Percentiles rank a stretch among this genome's conserved stretches.
phyloP scores from a whole-genome alignment of 169 alveolate species.

The Babesia bigemina region DNA sequence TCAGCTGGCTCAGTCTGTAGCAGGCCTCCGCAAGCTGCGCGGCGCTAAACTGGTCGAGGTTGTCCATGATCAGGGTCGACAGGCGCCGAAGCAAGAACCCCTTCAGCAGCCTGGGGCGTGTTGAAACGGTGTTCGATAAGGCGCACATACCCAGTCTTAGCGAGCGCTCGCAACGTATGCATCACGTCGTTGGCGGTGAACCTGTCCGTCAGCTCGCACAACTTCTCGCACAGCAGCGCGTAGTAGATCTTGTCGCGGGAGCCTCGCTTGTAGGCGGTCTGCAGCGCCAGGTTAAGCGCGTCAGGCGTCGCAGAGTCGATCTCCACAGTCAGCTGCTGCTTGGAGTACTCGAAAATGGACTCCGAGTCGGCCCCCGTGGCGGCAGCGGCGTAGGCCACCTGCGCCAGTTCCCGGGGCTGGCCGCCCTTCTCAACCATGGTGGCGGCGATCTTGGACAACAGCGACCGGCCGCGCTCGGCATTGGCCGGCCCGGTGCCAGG shows the following conservation, averaged over 20 bases:
- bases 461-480: conserved; percentile 27
- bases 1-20: conserved; percentile 48
- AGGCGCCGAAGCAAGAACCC: conserved; percentile 68
- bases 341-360: conserved; percentile 55
- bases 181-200: conserved; percentile 66
- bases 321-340: conserved; percentile 58
- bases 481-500: conserved; percentile 2
- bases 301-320: conserved; percentile 66
- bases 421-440: conserved; percentile 52
- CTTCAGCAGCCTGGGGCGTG: conserved; percentile 42
- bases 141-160: conserved; percentile 48
- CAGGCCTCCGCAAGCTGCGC: conserved; percentile 42
- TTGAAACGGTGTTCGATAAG: no score
- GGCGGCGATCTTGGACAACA: conserved; percentile 52
- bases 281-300: conserved; percentile 52
- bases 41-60: conserved; percentile 62
- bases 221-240: conserved; percentile 64
- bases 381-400: conserved; percentile 66
- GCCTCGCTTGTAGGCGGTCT: conserved; percentile 36
- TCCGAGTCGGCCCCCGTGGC: conserved; percentile 42
- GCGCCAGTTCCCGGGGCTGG: conserved; percentile 46
- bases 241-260: conserved; percentile 47
- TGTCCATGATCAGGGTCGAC: conserved; percentile 62
- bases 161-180: conserved; percentile 47
- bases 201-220: conserved; percentile 66